Base-by-base conservation (phyloP, 2,329 filamentous ascomycete genomes). In the Xylariaceae sp. region DNA sequence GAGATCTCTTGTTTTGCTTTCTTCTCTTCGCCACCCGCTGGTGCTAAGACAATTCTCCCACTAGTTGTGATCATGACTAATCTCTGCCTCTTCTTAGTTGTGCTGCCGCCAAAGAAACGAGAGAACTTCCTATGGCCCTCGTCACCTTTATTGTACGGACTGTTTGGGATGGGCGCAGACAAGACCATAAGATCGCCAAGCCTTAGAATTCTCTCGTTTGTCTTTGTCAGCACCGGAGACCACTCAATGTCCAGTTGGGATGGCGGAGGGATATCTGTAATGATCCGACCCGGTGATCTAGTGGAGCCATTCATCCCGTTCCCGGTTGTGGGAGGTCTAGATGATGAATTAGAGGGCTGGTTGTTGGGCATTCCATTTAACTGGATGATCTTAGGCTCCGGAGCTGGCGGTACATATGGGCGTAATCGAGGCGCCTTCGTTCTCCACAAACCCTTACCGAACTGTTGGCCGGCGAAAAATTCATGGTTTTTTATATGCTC, bases 191-290 rank as follows among this genome's bases (percentile, higher is more conserved):
- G 77, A 67, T 99, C 96, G 2, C 95, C 95, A 20, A 99, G 80
- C 73, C 96, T 97, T 60, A 99, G 74, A 64, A 99, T 99, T 37
- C 95, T 86, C 74, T 99, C 95, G 69, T 98, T 97, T 57, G 86
- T 88, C 67, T 88, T 87, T 9, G 90, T 97, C 52, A 99, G 79
- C 3, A 99, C 93, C 0, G 95, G 95, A 0, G 93, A 97, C 95
- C 95, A 99, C 74, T 99, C 95, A 54, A 99, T 96, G 70, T 99
- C 95, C 21, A 99, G 79, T 72, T 98, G 95, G 48, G 90, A 96
- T 0, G 95, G 95, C n/a, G 95, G 93, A 16, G 95, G 92, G 9
- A 99, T 81, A 73, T 99, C 95, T 1, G 95, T 98, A 58, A 99
- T 96, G 57, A 97, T 87, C 59, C 92, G 82, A 1, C 90, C 83